Conservation (phyloP, 2,329 filamentous ascomycete species). For the Pseudonectria foliicola region DNA sequence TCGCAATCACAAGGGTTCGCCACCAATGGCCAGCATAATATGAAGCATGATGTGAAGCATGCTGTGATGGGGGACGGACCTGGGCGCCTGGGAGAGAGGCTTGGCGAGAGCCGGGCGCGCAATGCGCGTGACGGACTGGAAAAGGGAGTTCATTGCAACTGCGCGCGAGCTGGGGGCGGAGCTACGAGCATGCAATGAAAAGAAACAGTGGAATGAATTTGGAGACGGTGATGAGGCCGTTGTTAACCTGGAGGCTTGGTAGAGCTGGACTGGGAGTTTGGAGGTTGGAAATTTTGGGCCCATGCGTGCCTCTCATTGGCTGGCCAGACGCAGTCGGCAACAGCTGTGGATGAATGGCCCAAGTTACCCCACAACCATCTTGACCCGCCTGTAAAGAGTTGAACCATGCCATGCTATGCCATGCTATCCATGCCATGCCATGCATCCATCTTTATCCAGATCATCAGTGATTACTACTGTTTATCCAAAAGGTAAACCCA, state of each 20-base stretch:
- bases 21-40: no score
- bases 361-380: background rate
- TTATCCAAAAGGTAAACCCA: no score
- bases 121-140: conserved; percentile 25
- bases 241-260: no score
- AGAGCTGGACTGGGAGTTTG: conserved; percentile 3
- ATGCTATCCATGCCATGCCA: conserved; percentile 8
- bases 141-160: conserved; percentile 17
- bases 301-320: conserved; percentile 7
- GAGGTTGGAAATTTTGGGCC: conserved; percentile 21
- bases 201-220: conserved; percentile 8
- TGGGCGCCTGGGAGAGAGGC: conserved; percentile 16
- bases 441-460: no score
- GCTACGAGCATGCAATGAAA: conserved; percentile 12
- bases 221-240: conserved; percentile 10
- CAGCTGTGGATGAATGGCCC: background rate
- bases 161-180: conserved; percentile 2
- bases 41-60: background rate
- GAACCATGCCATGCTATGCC: background rate
- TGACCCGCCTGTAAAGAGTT: no score
- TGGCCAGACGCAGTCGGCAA: no score
- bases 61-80: conserved; percentile 11
- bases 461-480: no score
- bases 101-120: conserved; percentile 22
- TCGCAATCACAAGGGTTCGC: background rate